Percentiles rank a stretch among this genome's conserved stretches.
Conservation (phyloP, 2,329 filamentous ascomycete genomes). For the Lachnellula suecica region DNA sequence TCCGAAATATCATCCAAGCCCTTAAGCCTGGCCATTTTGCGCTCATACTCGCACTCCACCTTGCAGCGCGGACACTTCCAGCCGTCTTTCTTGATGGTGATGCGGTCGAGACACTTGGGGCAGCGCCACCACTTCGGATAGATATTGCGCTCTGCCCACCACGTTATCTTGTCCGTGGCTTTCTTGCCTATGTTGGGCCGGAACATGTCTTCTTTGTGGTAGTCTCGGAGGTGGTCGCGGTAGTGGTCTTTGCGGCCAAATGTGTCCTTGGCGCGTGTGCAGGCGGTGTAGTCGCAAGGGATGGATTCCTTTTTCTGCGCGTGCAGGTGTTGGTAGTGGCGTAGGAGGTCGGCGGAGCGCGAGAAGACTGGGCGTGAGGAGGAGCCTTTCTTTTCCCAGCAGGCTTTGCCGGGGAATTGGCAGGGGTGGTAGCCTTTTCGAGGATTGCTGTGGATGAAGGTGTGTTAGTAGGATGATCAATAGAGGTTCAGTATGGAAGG, state of each 20-base stretch:
- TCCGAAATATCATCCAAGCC: neutral
- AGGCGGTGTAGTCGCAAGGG: slow-evolving; percentile 32
- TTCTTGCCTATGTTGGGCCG: slow-evolving; percentile 18
- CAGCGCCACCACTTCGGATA: slow-evolving; percentile 27
- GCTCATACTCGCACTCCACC: slow-evolving; percentile 20
- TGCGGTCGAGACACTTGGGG: slow-evolving; percentile 24
- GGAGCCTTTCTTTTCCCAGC: slow-evolving; percentile 11
- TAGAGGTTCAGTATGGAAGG: neutral
- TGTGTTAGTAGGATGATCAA: neutral
- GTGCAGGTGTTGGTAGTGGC: slow-evolving; percentile 36
- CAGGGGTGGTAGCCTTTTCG: slow-evolving; percentile 19
- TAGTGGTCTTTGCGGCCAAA: slow-evolving; percentile 49
- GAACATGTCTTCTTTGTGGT: slow-evolving; percentile 42
- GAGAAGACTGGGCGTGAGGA: slow-evolving; percentile 23
- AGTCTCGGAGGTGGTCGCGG: slow-evolving; percentile 47
- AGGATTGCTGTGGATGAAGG: slow-evolving; percentile 5
- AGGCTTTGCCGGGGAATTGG: slow-evolving; percentile 19
- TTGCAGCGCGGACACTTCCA: slow-evolving; percentile 27
- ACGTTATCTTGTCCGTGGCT: slow-evolving; percentile 10
- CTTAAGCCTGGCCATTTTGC: slow-evolving; percentile 10
- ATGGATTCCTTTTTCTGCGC: slow-evolving; percentile 19
- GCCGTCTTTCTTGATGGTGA: slow-evolving; percentile 13
- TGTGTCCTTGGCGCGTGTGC: slow-evolving; percentile 31
- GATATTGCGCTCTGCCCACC: slow-evolving; percentile 23
- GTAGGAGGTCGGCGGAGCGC: slow-evolving; percentile 37